Base-by-base conservation (phyloP, 306 rosid genomes). In the Herpetospermum pedunculosum region DNA sequence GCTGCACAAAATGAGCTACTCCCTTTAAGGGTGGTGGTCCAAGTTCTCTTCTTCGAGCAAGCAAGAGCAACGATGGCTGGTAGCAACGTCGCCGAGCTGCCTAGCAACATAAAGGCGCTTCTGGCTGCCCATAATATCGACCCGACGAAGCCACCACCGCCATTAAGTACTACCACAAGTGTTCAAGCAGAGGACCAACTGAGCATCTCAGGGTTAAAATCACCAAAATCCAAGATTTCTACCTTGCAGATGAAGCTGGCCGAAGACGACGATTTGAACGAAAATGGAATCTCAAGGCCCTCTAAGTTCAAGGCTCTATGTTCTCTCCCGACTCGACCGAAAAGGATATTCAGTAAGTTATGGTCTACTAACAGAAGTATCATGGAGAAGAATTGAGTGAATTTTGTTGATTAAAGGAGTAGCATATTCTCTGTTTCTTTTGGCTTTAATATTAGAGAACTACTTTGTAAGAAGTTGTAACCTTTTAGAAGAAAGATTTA, bases 31-130 rank as follows among this genome's bases (percentile, higher is more conserved):
- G 96, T 95, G 23, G 96, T 95, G 69, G 97, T 95, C 63, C 99
- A 95, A 89, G 99, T 95, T 76, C 96, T 95, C 52, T 95, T 95
- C 89, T 95, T 91, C 41, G 99, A 95, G 85, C 99, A 95, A 84
- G 92, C 97, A 34, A 67, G 96, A 78, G 90, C 96, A 1, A 85
- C 96, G 19, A 83, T 83, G 83, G 80, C 81, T 2, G 90, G 95
- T 15, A 96, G 96, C 43, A 91, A 88, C 85, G 89, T 91, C 11
- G 76, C 88, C 16, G 96, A 91, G 43, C 81, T 95, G 23, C 96
- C 96, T 15, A 80, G 84, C 89, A 89, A 95, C 82, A 85, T 95
- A 44, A 89, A 81, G 82, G 92, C 92, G 19, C 87, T 95, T 21
- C 90, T 95, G n/a, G 82, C 92, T 18, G 40, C 96, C 47, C 96